Evolutionary conservation across 176 grass and related monocot genomes (phyloP).

Genomic region (Tuctoria greenei): DNA sequence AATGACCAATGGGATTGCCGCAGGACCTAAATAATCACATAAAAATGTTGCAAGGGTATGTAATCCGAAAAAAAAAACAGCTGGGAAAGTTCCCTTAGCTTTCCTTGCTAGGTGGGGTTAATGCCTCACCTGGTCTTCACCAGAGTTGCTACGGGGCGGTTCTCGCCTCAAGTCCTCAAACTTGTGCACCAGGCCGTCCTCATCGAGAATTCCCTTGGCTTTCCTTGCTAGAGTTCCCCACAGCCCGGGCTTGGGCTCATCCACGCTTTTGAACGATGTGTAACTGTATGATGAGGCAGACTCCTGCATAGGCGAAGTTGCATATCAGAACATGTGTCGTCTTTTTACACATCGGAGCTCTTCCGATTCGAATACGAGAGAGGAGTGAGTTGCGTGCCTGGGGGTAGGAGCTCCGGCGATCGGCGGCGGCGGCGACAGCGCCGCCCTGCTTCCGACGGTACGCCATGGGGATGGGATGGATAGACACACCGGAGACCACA

Average conservation of each 20-base stretch:
- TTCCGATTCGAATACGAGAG: too few relatives aligned
- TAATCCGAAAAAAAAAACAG: background rate
- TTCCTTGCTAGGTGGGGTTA: too few relatives aligned
- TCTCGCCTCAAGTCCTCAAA: conserved; percentile 40
- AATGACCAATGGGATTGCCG: conserved; percentile 41
- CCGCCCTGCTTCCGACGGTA: conserved; percentile 54
- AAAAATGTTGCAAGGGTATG: background rate
- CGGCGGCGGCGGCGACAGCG: conserved; percentile 7
- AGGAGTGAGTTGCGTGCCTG: conserved; percentile 30
- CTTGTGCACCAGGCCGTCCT: conserved; percentile 53
- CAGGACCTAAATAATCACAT: conserved; percentile 1
- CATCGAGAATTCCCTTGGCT: conserved; percentile 74
- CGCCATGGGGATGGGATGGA: conserved; percentile 25
- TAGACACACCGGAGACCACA: too few relatives aligned
- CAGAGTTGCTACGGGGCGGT: conserved; percentile 22
- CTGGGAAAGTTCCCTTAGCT: background rate
- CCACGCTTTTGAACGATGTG: conserved; percentile 68
- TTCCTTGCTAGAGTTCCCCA: conserved; percentile 71
- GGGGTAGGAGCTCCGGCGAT: conserved; percentile 28
- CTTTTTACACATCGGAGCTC: too few relatives aligned
- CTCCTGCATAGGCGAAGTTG: conserved; percentile 21
- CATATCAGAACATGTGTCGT: background rate
- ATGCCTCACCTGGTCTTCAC: conserved; percentile 41
- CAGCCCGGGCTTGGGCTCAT: conserved; percentile 68
- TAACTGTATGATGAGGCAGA: conserved; percentile 51